phyloP scores from a whole-genome alignment of 2,329 filamentous ascomycete species.

The Dactylonectria estremocensis region DNA sequence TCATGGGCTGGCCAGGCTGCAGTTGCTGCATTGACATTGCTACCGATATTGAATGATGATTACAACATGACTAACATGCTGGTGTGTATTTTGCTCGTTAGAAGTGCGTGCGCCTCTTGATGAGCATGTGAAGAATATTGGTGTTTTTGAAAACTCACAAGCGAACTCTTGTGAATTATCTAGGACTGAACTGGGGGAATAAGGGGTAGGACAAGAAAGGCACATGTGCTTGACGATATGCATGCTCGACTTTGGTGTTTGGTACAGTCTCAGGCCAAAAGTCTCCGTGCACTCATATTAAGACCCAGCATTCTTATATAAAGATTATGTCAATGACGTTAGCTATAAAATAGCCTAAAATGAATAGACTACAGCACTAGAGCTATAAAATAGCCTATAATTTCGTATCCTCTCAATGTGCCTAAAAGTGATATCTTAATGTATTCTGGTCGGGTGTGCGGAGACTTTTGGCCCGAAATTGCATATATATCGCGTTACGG shows the following conservation, averaged over 20 bases:
- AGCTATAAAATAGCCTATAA: background rate
- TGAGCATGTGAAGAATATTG: background rate
- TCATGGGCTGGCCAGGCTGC: constrained; percentile 29
- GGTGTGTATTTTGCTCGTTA: background rate
- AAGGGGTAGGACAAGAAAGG: too few species aligned
- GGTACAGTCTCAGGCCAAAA: too few species aligned
- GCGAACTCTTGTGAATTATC: background rate
- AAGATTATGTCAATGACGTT: too few species aligned
- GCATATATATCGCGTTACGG: too few species aligned
- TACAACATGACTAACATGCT: constrained; percentile 20
- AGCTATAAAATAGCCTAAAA: too few species aligned
- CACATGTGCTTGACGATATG: background rate
- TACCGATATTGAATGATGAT: constrained; percentile 40
- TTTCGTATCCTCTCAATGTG: background rate
- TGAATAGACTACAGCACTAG: too few species aligned
- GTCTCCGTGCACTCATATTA: too few species aligned
- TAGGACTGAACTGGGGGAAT: background rate
- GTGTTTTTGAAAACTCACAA: background rate
- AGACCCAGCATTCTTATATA: too few species aligned
- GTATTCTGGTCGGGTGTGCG: too few species aligned
- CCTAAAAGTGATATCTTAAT: too few species aligned
- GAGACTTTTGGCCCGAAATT: too few species aligned
- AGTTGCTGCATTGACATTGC: constrained; percentile 41
- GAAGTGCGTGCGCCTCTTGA: background rate
- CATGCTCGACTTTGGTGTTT: background rate